A percentile compares a stretch with the other conserved stretches of the same genome.
Conservation (phyloP, 2,329 filamentous ascomycete species). For the Fusarium burgessii region DNA sequence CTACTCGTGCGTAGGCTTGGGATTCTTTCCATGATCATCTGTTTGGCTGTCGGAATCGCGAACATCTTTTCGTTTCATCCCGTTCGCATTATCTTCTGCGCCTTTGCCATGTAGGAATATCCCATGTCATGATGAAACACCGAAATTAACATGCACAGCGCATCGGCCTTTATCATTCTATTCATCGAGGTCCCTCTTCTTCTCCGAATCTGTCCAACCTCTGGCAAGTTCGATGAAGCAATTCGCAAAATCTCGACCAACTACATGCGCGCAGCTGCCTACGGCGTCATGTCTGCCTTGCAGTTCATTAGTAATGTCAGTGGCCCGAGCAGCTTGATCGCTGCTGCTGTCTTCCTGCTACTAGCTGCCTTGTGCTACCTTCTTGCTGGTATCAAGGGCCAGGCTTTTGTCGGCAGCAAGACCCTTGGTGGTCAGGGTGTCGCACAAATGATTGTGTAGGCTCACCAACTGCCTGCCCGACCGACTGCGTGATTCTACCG, state of each 20-base stretch:
- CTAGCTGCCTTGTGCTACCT: slow-evolving; percentile 85
- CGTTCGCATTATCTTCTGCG: slow-evolving; percentile 64
- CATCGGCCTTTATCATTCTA: slow-evolving; percentile 78
- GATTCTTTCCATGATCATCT: slow-evolving; percentile 77
- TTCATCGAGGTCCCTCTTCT: slow-evolving; percentile 94
- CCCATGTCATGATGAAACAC: neutral
- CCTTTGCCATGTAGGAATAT: slow-evolving; percentile 64
- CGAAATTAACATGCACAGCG: slow-evolving; percentile 57
- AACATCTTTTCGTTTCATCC: slow-evolving; percentile 70
- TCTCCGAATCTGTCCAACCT: slow-evolving; percentile 97
- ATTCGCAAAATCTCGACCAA: slow-evolving; percentile 95
- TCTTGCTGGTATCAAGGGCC: slow-evolving; percentile 82
- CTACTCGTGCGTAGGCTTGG: slow-evolving; percentile 65
- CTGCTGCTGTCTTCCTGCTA: slow-evolving; percentile 83
- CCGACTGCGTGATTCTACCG: neutral
- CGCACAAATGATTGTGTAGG: slow-evolving; percentile 96
- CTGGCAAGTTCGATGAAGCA: slow-evolving; percentile 84
- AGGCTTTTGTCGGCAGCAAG: slow-evolving; percentile 93
- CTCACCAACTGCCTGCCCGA: neutral
- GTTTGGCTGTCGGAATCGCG: slow-evolving; percentile 76
- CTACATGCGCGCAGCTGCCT: slow-evolving; percentile 94
- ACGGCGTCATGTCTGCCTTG: slow-evolving; percentile 80
- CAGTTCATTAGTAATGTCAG: slow-evolving; percentile 85
- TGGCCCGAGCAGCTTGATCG: slow-evolving; percentile 79
- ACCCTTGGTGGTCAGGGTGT: slow-evolving; percentile 93